Evolutionary conservation across 208 protist genomes (phyloP), one percentile per base, ranked within the genome.

Genomic region (Trypanosoma brucei): DNA sequence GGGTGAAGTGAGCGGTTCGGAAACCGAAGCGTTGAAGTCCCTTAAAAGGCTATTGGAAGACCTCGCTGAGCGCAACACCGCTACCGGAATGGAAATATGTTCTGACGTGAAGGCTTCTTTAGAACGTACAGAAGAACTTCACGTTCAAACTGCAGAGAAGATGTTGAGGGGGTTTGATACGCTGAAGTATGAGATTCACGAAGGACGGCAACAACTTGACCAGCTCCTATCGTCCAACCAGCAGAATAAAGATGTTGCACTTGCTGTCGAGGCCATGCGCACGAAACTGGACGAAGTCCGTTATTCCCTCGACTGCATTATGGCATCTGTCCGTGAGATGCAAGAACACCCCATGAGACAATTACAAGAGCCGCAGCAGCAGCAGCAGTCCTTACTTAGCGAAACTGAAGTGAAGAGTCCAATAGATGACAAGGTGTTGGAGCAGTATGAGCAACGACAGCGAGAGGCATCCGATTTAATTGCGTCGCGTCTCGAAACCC

Each of bases 231-330:
- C 65, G 8, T 70, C 58, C 38, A 64, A 30, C 1, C 3, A 14
- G 37, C 55, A 70, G 2, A 37, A 70, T 42, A 70, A 59, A 14
- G 34, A 22, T 56, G 39, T 70, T 7, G 31, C 33, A n/a, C 4
- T 52, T 2, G 34, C 52, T 6, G 57, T 70, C 4, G 58, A 58
- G 42, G 7, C 51, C 11, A 70, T 70, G 65, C 56, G 58, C 14
- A 7, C 54, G 9, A 70, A 64, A 46, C 65, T 70, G 5, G 65
- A 70, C 13, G 51, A 58, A 30, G 57, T 64, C 31, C 31, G 51
- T 35, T 30, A 22, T 37, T 59, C 44, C 35, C 48, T 70, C n/a
- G 51, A 70, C 31, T 22, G 37, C 14, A 57, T 70, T 4, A 38
- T 6, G 50, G 30, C 11, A 54, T 5, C 8, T n/a, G 30, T 35